Base-by-base conservation (phyloP, 257 asterid species). In the Scutellaria galericulata region DNA sequence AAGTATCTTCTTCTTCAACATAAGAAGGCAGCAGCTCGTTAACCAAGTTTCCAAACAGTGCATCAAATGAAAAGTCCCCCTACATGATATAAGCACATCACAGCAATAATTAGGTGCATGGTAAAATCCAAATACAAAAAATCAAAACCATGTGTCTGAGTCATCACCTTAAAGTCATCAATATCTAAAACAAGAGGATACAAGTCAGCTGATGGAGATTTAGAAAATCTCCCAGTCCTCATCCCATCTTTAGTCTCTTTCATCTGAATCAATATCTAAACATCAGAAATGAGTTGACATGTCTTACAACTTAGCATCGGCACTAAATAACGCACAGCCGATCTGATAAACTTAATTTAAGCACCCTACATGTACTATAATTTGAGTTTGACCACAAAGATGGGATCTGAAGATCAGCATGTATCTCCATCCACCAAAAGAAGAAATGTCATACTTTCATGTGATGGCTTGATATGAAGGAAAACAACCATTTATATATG, bases 51-150 rank as follows among this genome's bases (percentile, higher is more conserved):
- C 98, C 98, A 55, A 90, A 95, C 82, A 95, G 81, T 22, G 96
- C 96, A 79, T 92, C 99, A 64, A 95, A 95, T 12, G 98, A 95
- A 72, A 95, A 92, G 75, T 89, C 92, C 74, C 99, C 99, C 99
- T 92, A 81, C 78, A 75, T 71, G 51, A 46, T 47, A 77, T 48
- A 75, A 77, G 71, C 51, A 73, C 22, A 50, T 56, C 45, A 46
- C 52, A 45, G 12, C 60, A 54, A 74, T 64, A 47, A 52, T 70
- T 68, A 74, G 88, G 61, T 52, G 69, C 64, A 40, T 37, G 61
- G 24, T 39, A 74, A 66, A 76, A 40, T 46, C 66, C 71, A 65
- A 65, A 54, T 51, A 56, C 66, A 68, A 35, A 24, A 69, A 52
- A 22, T 69, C 42, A 66, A 41, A 72, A 52, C 24, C 12, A 78